Percentiles rank a stretch among this genome's conserved stretches.
Conservation (phyloP, 257 asterid species). For the Solanum lycopersicoides region DNA sequence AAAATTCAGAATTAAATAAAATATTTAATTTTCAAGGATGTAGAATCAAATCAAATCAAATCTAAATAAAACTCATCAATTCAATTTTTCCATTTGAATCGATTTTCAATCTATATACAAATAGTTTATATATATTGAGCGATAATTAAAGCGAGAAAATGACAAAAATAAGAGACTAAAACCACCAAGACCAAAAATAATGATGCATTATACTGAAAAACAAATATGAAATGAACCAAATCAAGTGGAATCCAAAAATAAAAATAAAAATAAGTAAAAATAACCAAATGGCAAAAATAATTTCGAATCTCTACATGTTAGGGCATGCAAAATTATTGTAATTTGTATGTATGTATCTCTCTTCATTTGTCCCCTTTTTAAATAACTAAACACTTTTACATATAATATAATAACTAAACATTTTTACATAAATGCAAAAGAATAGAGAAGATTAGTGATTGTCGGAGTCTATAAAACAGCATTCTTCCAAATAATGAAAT, state of each 20-base stretch:
- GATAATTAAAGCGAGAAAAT: neutral
- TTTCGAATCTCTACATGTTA: slow-evolving; percentile 43
- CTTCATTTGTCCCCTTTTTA: neutral
- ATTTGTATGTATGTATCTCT: neutral
- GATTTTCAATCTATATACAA: too few relatives aligned
- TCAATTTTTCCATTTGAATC: neutral
- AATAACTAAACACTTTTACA: neutral
- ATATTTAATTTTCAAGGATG: neutral
- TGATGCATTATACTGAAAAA: neutral
- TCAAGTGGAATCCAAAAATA: neutral
- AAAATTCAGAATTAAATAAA: too few relatives aligned
- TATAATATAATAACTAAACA: neutral
- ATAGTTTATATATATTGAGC: neutral
- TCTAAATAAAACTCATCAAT: too few relatives aligned
- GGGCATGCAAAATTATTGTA: neutral
- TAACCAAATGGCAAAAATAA: slow-evolving; percentile 1
- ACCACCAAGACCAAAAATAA: neutral
- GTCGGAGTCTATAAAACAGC: slow-evolving; percentile 19
- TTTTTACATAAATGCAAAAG: neutral
- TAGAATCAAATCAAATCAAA: too few relatives aligned
- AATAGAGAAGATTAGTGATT: slow-evolving; percentile 14
- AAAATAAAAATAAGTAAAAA: neutral
- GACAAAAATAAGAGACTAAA: neutral
- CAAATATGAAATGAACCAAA: neutral
- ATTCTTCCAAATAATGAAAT: slow-evolving; percentile 4